Base-by-base conservation (phyloP, 805 yeast genomes). In the Ogataea naganishii region DNA sequence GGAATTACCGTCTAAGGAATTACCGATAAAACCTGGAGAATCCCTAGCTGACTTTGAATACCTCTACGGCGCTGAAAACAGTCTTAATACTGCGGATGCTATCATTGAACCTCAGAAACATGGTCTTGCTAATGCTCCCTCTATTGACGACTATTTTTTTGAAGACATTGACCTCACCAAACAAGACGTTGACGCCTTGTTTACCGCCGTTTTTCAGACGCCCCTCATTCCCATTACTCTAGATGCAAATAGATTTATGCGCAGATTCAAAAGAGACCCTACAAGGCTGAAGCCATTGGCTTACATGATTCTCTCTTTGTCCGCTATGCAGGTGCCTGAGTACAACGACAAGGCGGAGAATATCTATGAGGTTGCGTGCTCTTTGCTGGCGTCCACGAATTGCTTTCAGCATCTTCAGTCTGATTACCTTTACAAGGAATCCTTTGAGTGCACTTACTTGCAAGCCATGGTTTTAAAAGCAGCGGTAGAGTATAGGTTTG, bases 381-480 rank as follows among this genome's bases (percentile, higher is more conserved):
- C n/a, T n/a, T n/a, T n/a, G n/a, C n/a, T n/a, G n/a, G n/a, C n/a
- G n/a, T n/a, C n/a, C n/a, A 28, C 3, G 5, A 23, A 23, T 17
- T 23, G 26, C 11, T 4, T 6, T 6, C 19, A 17, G 18, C 14
- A 19, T 12, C 10, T n/a, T 14, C 5, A 30, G 24, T 44, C 44
- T 0, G 29, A 36, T 12, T 15, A 21, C 4, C 33, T 45, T 20
- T 19, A 42, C 26, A 39, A 33, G 11, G 21, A 34, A 7, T 43
- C 6, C 46, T 41, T 27, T 27, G 39, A 17, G 23, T 51, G 35
- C 41, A 43, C 25, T 4, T 47, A 45, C 28, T 29, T 52, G 16
- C 54, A 52, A 34, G 35, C 44, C 7, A 24, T 49, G 8, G 35
- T 40, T 9, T 23, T 37, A n/a, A 50, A 51, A 28, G 37, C 53